Evolutionary conservation across 345 rosid species (phyloP).

Genomic region (Rhizophora mangle): DNA sequence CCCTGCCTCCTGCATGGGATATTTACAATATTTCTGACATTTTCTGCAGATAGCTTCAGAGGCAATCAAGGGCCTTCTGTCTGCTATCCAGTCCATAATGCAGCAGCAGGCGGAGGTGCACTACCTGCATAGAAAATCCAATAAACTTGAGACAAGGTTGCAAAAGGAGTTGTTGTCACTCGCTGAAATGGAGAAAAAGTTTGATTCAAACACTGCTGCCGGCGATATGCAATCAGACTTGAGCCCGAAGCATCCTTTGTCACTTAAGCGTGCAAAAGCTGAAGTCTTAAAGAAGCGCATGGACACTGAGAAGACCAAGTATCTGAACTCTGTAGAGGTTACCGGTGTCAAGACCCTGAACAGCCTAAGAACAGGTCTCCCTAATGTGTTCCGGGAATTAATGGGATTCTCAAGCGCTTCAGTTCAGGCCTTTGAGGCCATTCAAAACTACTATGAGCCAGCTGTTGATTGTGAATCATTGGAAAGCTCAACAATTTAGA

Average conservation of each 20-base stretch:
- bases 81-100: conserved; percentile 4
- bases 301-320: conserved; percentile 53
- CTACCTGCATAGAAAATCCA: conserved; percentile 45
- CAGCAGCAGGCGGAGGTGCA: conserved; percentile 33
- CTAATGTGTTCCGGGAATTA: conserved; percentile 65
- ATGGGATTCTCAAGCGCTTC: conserved; percentile 57
- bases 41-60: conserved; percentile 1
- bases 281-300: conserved; percentile 51
- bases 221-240: conserved; percentile 32
- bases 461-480: conserved; percentile 26
- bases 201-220: conserved; percentile 31
- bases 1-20: neutral
- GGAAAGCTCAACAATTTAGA: conserved; percentile 15
- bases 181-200: conserved; percentile 56
- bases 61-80: neutral
- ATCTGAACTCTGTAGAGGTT: conserved; percentile 43
- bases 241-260: conserved; percentile 10
- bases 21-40: neutral
- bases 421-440: conserved; percentile 52
- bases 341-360: conserved; percentile 60
- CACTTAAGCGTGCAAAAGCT: conserved; percentile 41
- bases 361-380: conserved; percentile 72
- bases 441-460: conserved; percentile 28
- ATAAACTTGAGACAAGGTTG: conserved; percentile 55
- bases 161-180: conserved; percentile 54